Base-by-base conservation (phyloP, 192 early-diverging fungal genomes). In the Linnemannia hyalina region DNA sequence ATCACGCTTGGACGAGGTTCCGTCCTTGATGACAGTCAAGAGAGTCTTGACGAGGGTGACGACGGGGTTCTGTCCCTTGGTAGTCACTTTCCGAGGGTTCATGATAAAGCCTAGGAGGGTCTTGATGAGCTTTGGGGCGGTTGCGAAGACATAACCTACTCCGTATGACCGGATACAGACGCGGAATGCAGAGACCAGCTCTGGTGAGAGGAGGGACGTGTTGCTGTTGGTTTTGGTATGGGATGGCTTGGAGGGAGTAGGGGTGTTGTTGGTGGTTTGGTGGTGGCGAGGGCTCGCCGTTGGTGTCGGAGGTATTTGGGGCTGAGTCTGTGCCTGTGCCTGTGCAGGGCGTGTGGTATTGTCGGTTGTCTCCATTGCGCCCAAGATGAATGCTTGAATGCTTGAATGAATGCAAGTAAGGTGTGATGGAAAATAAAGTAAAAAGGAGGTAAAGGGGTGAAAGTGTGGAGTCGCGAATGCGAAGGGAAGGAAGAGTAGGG, bases 71-170 rank as follows among this genome's bases (percentile, higher is more conserved):
- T 76, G 77, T 4, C 85, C 77, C 36, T 78, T 81, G n/a, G 69
- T 49, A 0, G 75, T 70, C 13, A 32, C 78, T 41, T 88, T 88
- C 49, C 76, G 57, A 7, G 78, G 81, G 47, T 47, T 78, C 23
- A 75, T 41, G 16, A 88, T 26, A 40, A 82, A 82, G 35, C 54
- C 57, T 13, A 82, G 44, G 6, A 82, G 40, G 52, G 80, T 80
- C 70, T 78, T 80, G 80, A 88, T 76, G 40, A 88, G 81, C 22
- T 82, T 82, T 1, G 86, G 86, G 2, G 73, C 81, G 0, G 86
- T 88, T 2, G 81, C 81, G 69, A 88, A 88, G 69, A 80, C 77
- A 23, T 75, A 88, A 32, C 86, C 86, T 49, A 88, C 86, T 23
- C 81, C 86, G 42, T 88, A 82, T 18, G 86, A 68, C 3, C 86